Conservation (phyloP, 208 protist genomes). For the Trypanosoma theileri region DNA sequence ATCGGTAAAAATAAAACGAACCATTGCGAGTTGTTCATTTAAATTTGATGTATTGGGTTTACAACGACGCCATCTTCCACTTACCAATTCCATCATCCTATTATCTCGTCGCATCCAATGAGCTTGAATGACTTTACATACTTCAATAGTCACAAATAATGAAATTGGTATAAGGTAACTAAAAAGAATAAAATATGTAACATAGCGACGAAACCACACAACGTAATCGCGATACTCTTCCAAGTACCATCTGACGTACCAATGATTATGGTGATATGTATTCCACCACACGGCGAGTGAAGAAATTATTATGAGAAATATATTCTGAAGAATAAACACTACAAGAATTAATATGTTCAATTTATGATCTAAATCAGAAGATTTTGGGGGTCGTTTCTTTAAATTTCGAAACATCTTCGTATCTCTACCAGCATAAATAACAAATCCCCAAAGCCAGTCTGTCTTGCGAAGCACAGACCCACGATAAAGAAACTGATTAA, state of each 20-base stretch:
- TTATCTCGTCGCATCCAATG: slow-evolving; percentile 86
- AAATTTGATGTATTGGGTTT: slow-evolving; percentile 88
- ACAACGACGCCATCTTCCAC: slow-evolving; percentile 65
- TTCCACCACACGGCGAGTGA: slow-evolving; percentile 73
- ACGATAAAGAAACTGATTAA: slow-evolving; percentile 90
- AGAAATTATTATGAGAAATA: slow-evolving; percentile 67
- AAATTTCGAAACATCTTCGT: slow-evolving; percentile 93
- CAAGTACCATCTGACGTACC: slow-evolving; percentile 72
- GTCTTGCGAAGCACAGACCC: slow-evolving; percentile 91
- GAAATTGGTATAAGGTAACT: slow-evolving; percentile 92
- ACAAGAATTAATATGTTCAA: slow-evolving; percentile 82
- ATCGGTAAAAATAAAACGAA: slow-evolving; percentile 91
- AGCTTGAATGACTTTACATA: slow-evolving; percentile 90
- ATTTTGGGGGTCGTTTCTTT: slow-evolving; percentile 81
- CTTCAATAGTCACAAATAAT: slow-evolving; percentile 91
- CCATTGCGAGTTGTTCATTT: slow-evolving; percentile 90
- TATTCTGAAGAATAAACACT: slow-evolving; percentile 75
- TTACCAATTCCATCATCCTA: slow-evolving; percentile 84
- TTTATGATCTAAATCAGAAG: slow-evolving; percentile 85
- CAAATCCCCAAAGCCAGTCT: slow-evolving; percentile 91
- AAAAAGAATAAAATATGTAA: slow-evolving; percentile 91
- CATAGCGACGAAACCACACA: slow-evolving; percentile 72
- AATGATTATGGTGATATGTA: slow-evolving; percentile 40
- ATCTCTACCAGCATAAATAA: slow-evolving; percentile 91
- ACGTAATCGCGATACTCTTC: slow-evolving; percentile 32